Base-by-base conservation (phyloP, 345 rosid species). In the Euclidium syriacum region DNA sequence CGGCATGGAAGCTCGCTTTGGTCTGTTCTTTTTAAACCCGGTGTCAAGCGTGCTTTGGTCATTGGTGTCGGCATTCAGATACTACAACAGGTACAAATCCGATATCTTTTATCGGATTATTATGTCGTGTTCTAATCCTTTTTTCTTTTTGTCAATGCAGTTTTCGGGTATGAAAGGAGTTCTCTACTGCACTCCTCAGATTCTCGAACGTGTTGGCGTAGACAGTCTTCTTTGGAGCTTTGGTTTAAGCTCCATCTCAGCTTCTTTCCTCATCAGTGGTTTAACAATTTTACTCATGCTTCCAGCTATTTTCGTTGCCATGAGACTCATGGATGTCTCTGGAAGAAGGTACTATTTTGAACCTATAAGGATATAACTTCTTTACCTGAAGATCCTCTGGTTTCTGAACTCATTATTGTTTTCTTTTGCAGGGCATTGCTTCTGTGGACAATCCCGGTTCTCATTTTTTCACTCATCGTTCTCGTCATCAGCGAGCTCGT, bases 101-200 rank as follows among this genome's bases (percentile, higher is more conserved):
- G 3, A 33, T n/a, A n/a, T n/a, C n/a, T n/a, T n/a, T n/a, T n/a
- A n/a, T n/a, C n/a, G n/a, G n/a, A n/a, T n/a, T n/a, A n/a, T n/a
- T n/a, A n/a, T n/a, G n/a, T n/a, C n/a, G n/a, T n/a, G n/a, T n/a
- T n/a, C n/a, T n/a, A n/a, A n/a, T n/a, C n/a, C n/a, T n/a, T n/a
- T n/a, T n/a, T n/a, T n/a, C n/a, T n/a, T n/a, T n/a, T n/a, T n/a
- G n/a, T n/a, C n/a, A n/a, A n/a, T 70, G 80, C 77, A 94, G 99
- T 81, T 94, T 69, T 85, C 99, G 12, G 97, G 99, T 47, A 90
- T 94, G 68, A 88, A 85, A 42, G 99, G 97, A 48, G 96, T 94
- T 67, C 88, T 94, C 15, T 90, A 90, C 78, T 94, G 90, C 81
- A 94, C 97, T 38, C 99, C 99, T 68, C 99, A 90, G 82, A 94